A percentile compares a stretch with the other conserved stretches of the same genome.
Evolutionary conservation across 2,329 filamentous ascomycete genomes (phyloP).

Genomic region (Aspergillus piperis): DNA sequence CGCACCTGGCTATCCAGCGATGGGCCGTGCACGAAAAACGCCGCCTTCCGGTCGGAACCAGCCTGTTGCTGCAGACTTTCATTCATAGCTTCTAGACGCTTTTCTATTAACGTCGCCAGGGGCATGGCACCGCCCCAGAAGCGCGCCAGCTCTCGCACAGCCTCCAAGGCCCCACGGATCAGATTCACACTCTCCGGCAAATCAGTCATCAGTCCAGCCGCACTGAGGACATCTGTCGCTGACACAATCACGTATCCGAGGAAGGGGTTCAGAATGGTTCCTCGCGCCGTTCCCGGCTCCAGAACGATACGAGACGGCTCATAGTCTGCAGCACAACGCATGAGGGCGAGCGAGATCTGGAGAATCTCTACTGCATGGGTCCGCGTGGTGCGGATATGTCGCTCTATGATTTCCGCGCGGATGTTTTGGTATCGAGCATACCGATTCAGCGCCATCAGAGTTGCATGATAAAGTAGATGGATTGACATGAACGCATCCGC

Average conservation of each 20-base stretch:
- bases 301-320: conserved; percentile 21
- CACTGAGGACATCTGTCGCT: conserved; percentile 67
- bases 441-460: conserved; percentile 66
- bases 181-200: conserved; percentile 57
- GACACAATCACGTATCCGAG: conserved; percentile 63
- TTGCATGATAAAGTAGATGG: conserved; percentile 67
- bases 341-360: conserved; percentile 40
- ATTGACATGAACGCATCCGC: conserved; percentile 63
- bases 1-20: conserved; percentile 45
- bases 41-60: conserved; percentile 35
- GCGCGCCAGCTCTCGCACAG: conserved; percentile 57
- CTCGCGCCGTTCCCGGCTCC: conserved; percentile 29
- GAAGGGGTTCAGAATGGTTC: conserved; percentile 59
- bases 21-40: conserved; percentile 38
- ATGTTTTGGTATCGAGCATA: conserved; percentile 53
- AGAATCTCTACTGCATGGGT: conserved; percentile 58
- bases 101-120: conserved; percentile 53
- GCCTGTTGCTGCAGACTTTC: conserved; percentile 38
- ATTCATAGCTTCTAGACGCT: conserved; percentile 49
- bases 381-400: conserved; percentile 53
- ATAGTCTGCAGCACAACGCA: conserved; percentile 27
- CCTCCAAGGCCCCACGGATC: conserved; percentile 55
- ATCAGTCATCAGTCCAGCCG: conserved; percentile 56
- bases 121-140: conserved; percentile 62
- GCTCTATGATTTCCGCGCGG: conserved; percentile 42